Evolutionary conservation across 768 basidiomycete species (phyloP).

Genomic region (Agrocybe chaxingu): DNA sequence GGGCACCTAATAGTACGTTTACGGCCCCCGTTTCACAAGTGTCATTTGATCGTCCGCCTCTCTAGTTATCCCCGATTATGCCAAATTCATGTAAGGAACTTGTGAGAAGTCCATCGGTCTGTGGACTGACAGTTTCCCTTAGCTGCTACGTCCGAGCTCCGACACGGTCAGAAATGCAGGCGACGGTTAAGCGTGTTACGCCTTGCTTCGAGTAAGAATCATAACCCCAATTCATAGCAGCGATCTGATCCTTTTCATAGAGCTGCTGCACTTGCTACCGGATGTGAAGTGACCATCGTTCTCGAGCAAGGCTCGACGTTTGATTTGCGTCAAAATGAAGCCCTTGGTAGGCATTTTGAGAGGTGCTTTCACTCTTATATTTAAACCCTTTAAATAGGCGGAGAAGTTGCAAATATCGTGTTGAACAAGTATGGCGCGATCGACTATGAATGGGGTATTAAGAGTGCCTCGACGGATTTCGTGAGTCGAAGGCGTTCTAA

Average conservation of each 20-base stretch:
- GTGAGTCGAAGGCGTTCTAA: constrained; percentile 37
- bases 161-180: constrained; percentile 55
- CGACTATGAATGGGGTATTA: constrained; percentile 66
- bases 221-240: not conserved
- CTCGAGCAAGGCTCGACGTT: constrained; percentile 28
- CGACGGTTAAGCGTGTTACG: constrained; percentile 54
- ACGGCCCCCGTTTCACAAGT: not conserved
- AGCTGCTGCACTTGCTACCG: constrained; percentile 67
- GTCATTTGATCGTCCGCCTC: not conserved
- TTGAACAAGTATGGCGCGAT: constrained; percentile 58
- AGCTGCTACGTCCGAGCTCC: constrained; percentile 78
- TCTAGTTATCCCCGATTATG: constrained; percentile 80
- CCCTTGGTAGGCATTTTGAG: constrained; percentile 42
- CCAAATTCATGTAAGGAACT: constrained; percentile 58
- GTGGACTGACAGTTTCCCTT: not conserved
- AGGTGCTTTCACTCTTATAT: not conserved
- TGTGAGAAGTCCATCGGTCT: too few relatives aligned
- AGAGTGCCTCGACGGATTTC: constrained; percentile 78
- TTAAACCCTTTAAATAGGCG: constrained; percentile 34
- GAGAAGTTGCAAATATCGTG: constrained; percentile 61
- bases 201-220: constrained; percentile 68
- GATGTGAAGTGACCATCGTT: constrained; percentile 47
- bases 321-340: constrained; percentile 69
- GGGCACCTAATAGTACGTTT: constrained; percentile 66
- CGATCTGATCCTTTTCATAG: constrained; percentile 27